Evolutionary conservation across 768 basidiomycete genomes (phyloP), one percentile per base, ranked within the genome.

Genomic region (Phanerodontia chrysosporium): DNA sequence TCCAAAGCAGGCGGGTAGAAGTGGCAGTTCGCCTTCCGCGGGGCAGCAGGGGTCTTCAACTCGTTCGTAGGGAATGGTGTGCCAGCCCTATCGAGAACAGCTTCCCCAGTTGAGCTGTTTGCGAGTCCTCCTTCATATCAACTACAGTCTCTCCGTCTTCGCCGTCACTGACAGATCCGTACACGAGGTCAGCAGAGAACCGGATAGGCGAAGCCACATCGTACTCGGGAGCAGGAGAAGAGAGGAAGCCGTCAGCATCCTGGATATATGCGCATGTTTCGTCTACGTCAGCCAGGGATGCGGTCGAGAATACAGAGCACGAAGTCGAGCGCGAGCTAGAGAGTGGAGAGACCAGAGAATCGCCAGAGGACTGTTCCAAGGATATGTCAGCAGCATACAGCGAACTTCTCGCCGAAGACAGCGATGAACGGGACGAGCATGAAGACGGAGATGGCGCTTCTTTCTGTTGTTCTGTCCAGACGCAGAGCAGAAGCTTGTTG

Each of bases 341-440:
- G 21, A 48, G 16, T 4, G 51, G 18, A 44, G 55, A 51, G 27
- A 14, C 22, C 18, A 22, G 7, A 16, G 51, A 45, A 21, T 28
- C 21, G n/a, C 24, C 24, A 29, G n/a, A 22, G 18, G 39, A 51
- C 12, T 29, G 27, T 14, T 9, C 51, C 7, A 45, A 24, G 21
- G 56, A 61, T 42, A 57, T 44, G 42, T 60, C 59, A 29, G 55
- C 55, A n/a, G 59, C 54, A 51, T 55, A 51, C 16, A 55, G 14
- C 9, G 55, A 45, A 30, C 45, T 45, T 9, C 35, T 32, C 18
- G 54, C 25, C 1, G 49, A 29, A 1, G 49, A 29, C 16, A 44
- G 2, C 28, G 36, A 28, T n/a, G 22, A 24, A 51, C 30, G 12
- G 25, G 36, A n/a, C 39, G 58, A 54, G 14, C 29, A 14, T 21